These are phyloP conservation scores for Fusarium heterosporum DNA, from an alignment of 2,329 filamentous ascomycete genomes.

Conservation along the genomic window DNA sequence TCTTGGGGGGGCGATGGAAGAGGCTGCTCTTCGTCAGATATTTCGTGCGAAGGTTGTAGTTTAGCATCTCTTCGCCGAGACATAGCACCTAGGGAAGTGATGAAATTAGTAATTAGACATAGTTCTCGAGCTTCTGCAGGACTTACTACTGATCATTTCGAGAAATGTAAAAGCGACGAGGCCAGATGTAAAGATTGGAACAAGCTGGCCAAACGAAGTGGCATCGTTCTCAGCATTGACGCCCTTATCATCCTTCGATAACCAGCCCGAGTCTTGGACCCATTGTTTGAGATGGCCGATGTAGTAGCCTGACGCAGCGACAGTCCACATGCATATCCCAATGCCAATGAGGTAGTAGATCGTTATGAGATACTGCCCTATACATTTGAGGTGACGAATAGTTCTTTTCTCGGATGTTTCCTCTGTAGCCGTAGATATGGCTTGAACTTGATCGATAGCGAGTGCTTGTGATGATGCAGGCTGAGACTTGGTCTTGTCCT, in stretches of 20 bases:
- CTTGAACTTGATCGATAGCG: not conserved
- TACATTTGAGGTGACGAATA: not conserved
- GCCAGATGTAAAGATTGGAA: no score
- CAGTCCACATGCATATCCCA: not conserved
- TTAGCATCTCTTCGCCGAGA: no score
- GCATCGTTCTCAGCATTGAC: not conserved
- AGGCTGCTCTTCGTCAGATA: no score
- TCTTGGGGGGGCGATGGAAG: no score
- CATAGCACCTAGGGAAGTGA: no score
- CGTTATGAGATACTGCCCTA: not conserved
- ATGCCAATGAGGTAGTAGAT: not conserved
- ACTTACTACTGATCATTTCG: no score
- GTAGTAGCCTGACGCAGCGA: not conserved
- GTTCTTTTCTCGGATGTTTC: not conserved
- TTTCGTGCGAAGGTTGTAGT: no score
- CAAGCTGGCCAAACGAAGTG: no score
- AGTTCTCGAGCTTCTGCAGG: no score
- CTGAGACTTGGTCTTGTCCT: not conserved
- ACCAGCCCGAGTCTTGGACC: not conserved
- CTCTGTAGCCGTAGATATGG: not conserved
- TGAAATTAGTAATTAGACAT: no score
- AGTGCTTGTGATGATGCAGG: not conserved
- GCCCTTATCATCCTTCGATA: not conserved
- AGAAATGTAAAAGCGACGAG: no score
- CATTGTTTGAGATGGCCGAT: not conserved